A percentile compares a stretch with the other conserved stretches of the same genome.
Evolutionary conservation across 164 flowering plant genomes (phyloP).

Genomic region (Tinospora cordifolia): DNA sequence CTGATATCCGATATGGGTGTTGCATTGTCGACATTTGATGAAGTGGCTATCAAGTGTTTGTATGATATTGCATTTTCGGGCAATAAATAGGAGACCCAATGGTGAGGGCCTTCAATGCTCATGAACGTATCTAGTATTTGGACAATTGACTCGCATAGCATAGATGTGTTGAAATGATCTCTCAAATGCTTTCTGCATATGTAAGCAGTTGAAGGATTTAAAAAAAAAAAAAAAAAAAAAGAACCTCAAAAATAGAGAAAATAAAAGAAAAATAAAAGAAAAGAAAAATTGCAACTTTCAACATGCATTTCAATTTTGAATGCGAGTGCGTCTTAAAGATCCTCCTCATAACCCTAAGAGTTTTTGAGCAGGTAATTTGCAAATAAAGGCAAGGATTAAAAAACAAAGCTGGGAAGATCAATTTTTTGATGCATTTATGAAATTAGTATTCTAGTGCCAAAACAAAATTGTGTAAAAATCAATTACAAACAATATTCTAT

Average conservation of each 20-base stretch:
- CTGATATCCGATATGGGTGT: constrained; percentile 23
- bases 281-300: background rate
- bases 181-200: constrained; percentile 71
- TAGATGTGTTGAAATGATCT: constrained; percentile 42
- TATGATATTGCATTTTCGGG: constrained; percentile 40
- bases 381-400: too few species aligned
- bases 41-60: constrained; percentile 18
- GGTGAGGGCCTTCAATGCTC: constrained; percentile 46
- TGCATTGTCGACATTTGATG: constrained; percentile 21
- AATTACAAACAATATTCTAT: too few species aligned
- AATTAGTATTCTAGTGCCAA: too few species aligned
- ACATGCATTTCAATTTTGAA: background rate
- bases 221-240: too few species aligned
- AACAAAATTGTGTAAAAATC: too few species aligned
- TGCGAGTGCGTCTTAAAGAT: background rate
- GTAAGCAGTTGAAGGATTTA: constrained; percentile 4
- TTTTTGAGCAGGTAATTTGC: background rate
- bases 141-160: constrained; percentile 55
- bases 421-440: too few species aligned
- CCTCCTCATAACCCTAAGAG: background rate
- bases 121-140: constrained; percentile 62
- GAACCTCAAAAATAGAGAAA: too few species aligned
- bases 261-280: too few species aligned
- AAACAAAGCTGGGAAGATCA: background rate
- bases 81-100: constrained; percentile 67